Evolutionary conservation across 768 basidiomycete genomes (phyloP).

Genomic region (Tricholoma matsutake): DNA sequence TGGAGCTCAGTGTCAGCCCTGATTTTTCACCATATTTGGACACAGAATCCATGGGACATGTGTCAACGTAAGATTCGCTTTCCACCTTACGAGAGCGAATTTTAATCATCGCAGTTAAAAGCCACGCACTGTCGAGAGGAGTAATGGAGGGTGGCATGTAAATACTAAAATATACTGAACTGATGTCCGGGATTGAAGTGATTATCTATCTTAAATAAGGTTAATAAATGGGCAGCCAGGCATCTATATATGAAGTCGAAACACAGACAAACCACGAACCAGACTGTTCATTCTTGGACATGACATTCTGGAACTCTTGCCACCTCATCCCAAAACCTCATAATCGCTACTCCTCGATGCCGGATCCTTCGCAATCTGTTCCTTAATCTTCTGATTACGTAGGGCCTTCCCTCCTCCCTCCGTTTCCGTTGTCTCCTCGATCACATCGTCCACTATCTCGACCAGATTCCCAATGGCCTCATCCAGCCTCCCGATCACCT

Average conservation of each 20-base stretch:
- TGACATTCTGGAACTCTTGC: no score
- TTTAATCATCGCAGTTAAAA: no score
- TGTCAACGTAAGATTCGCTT: no score
- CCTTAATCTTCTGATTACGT: conserved; percentile 23
- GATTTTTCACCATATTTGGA: no score
- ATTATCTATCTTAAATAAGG: neutral
- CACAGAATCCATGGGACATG: neutral
- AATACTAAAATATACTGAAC: no score
- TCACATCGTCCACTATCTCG: conserved; percentile 21
- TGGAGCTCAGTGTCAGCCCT: neutral
- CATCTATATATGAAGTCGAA: neutral
- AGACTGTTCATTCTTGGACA: no score
- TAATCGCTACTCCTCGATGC: conserved; percentile 18
- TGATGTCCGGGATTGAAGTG: no score
- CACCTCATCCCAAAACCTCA: conserved; percentile 26
- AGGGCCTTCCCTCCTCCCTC: conserved; percentile 24
- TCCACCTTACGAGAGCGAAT: no score
- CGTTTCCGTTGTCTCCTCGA: conserved; percentile 19
- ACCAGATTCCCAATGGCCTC: conserved; percentile 21
- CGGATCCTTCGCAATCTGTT: conserved; percentile 22
- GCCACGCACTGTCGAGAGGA: no score
- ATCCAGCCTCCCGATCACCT: conserved; percentile 15
- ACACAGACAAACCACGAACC: no score
- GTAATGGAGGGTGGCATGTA: neutral
- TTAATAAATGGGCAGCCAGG: neutral